Base-by-base conservation (phyloP, 2,329 filamentous ascomycete genomes). In the Aspergillus japonicus region DNA sequence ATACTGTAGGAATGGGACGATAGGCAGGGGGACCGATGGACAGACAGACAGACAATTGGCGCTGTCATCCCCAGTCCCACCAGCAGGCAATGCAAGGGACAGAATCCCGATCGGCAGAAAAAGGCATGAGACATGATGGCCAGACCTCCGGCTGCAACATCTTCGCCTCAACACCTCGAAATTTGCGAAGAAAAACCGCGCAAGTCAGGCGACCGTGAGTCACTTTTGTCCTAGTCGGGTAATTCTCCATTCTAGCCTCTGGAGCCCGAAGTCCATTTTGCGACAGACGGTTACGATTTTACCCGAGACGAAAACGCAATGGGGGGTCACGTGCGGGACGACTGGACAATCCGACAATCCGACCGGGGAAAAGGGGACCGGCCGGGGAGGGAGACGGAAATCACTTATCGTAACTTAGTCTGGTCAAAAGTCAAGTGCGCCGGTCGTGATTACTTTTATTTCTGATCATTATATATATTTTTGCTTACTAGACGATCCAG, bases 241-340 rank as follows among this genome's bases (percentile, higher is more conserved):
- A 44, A 44, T 19, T 5, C 42, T n/a, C 31, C n/a, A 21, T 7
- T 53, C 11, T 24, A 53, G 33, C 35, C 56, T 23, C 23, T 4
- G 7, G 31, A 35, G 33, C 12, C 33, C 12, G 51, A 3, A 23
- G 23, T 23, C 23, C 23, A 23, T 23, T 29, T 11, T 29, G 33
- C 31, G 14, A 35, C 35, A 54, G 58, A 35, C 33, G 14, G 64
- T 39, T 54, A 54, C 64, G 64, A 64, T 42, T 66, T 66, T 65
- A 62, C 63, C 64, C 64, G 64, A 66, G 14, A 59, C 63, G 64
- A 65, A 65, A 64, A 65, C 58, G 59, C 33, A 44, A 24, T 54
- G 56, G 14, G 50, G 51, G 57, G 60, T 66, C 64, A 66, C 64
- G 63, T 66, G 64, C 57, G 52, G 5, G 16, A 6, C 16, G 39